These are phyloP conservation scores for Metarhizium humberi DNA, from an alignment of 2,329 filamentous ascomycete species.

Conservation along the genomic window DNA sequence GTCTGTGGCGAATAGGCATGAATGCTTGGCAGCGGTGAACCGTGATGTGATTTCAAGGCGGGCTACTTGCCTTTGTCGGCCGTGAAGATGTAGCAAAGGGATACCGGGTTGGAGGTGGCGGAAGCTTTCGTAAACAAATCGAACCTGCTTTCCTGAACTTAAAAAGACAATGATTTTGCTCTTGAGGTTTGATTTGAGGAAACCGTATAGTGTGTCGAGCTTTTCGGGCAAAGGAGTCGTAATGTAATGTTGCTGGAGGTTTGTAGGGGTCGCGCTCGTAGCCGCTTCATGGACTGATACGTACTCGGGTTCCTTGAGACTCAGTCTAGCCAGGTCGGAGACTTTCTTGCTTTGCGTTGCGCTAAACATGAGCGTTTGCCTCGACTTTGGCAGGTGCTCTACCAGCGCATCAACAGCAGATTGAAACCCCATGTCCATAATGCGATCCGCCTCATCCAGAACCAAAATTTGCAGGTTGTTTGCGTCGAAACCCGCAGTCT, in stretches of 20 bases:
- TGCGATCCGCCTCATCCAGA: slow-evolving; percentile 90
- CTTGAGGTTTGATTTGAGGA: slow-evolving; percentile 84
- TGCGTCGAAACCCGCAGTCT: slow-evolving; percentile 82
- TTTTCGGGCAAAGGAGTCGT: slow-evolving; percentile 80
- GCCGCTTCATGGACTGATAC: slow-evolving; percentile 87
- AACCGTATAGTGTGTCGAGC: slow-evolving; percentile 84
- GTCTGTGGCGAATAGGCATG: slow-evolving; percentile 91
- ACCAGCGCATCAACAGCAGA: slow-evolving; percentile 83
- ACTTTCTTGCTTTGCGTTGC: slow-evolving; percentile 94
- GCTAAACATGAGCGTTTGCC: slow-evolving; percentile 91
- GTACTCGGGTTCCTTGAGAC: slow-evolving; percentile 85
- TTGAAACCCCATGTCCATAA: slow-evolving; percentile 97
- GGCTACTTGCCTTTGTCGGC: slow-evolving; percentile 84
- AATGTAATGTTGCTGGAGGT: slow-evolving; percentile 85
- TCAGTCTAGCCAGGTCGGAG: slow-evolving; percentile 81
- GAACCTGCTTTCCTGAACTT: slow-evolving; percentile 90
- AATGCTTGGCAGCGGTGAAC: slow-evolving; percentile 71
- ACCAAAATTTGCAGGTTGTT: slow-evolving; percentile 89
- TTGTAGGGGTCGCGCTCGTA: slow-evolving; percentile 67
- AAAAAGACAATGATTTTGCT: slow-evolving; percentile 93
- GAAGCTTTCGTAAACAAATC: slow-evolving; percentile 91
- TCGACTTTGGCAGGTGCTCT: slow-evolving; percentile 74
- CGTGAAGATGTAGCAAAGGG: slow-evolving; percentile 83
- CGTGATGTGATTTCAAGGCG: slow-evolving; percentile 78
- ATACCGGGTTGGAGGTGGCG: slow-evolving; percentile 91